Evolutionary conservation across 768 basidiomycete species (phyloP).

Genomic region (Chalciporus piperatus): DNA sequence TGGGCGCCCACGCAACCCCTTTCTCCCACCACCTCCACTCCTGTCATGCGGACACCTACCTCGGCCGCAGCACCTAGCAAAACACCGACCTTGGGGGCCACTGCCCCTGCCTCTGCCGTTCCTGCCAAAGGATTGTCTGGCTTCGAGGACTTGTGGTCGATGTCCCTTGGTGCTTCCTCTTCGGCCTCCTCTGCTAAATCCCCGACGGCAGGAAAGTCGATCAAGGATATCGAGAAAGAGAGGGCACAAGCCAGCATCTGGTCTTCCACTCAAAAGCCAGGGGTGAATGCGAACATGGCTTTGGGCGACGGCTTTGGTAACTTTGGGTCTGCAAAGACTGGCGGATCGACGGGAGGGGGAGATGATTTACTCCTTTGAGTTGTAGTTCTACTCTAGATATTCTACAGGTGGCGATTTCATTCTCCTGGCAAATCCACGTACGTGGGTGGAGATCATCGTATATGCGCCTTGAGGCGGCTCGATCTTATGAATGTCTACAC

Average conservation of each 20-base stretch:
- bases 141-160: slow-evolving; percentile 89
- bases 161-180: slow-evolving; percentile 60
- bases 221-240: slow-evolving; percentile 87
- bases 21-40: slow-evolving; percentile 17
- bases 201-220: slow-evolving; percentile 58
- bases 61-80: slow-evolving; percentile 15
- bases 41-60: slow-evolving; percentile 8
- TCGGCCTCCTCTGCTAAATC: slow-evolving; percentile 35
- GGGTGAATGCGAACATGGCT: slow-evolving; percentile 11
- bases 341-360: slow-evolving; percentile 26
- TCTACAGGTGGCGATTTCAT: not conserved
- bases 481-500: not conserved
- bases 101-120: slow-evolving; percentile 17
- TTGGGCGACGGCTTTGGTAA: slow-evolving; percentile 31
- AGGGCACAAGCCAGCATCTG: slow-evolving; percentile 80
- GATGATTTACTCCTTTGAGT: slow-evolving; percentile 45
- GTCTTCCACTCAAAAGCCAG: slow-evolving; percentile 42
- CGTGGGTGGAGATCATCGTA: not conserved
- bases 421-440: not conserved
- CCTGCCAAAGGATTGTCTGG: slow-evolving; percentile 44
- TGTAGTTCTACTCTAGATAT: not conserved
- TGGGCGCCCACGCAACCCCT: slow-evolving; percentile 29
- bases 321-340: slow-evolving; percentile 27
- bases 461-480: not conserved
- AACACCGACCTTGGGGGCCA: slow-evolving; percentile 10